These are phyloP conservation scores for Albizia julibrissin DNA, from an alignment of 306 rosid genomes.

Conservation along the genomic window DNA sequence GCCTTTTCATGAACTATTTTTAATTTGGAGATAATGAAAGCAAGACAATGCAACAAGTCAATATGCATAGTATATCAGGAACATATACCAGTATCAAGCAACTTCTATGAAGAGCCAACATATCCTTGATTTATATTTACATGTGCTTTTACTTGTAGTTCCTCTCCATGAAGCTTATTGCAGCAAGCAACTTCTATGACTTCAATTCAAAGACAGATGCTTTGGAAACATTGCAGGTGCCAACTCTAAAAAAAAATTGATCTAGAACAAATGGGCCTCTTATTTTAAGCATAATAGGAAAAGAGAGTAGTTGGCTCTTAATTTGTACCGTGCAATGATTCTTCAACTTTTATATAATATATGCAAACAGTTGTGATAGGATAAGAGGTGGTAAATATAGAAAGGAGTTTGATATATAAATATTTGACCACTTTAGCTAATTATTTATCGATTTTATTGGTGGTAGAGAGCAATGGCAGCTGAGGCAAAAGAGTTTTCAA, in stretches of 20 bases:
- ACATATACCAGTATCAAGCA: too few species aligned
- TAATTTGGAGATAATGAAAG: too few species aligned
- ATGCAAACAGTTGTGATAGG: conserved; percentile 25
- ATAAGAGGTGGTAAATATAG: conserved; percentile 7
- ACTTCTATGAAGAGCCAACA: too few species aligned
- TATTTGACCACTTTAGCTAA: conserved; percentile 10
- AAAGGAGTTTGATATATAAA: background rate
- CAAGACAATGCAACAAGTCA: too few species aligned
- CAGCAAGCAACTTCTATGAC: conserved; percentile 71
- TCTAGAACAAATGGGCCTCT: background rate
- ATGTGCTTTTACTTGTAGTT: conserved; percentile 56
- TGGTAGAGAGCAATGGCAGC: conserved; percentile 63
- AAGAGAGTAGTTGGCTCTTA: too few species aligned
- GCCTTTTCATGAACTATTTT: too few species aligned
- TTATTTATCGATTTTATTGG: conserved; percentile 15
- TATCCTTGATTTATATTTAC: background rate
- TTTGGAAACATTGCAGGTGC: conserved; percentile 66
- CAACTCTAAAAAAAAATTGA: background rate
- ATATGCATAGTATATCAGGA: too few species aligned
- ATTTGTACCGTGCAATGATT: too few species aligned
- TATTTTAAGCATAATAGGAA: background rate
- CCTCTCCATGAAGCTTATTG: conserved; percentile 81
- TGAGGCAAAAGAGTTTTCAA: conserved; percentile 66
- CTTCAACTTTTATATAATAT: background rate
- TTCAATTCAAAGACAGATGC: conserved; percentile 67